Conservation (phyloP, 1,284 basidiomycete species). For the Boletus holoroseus region DNA sequence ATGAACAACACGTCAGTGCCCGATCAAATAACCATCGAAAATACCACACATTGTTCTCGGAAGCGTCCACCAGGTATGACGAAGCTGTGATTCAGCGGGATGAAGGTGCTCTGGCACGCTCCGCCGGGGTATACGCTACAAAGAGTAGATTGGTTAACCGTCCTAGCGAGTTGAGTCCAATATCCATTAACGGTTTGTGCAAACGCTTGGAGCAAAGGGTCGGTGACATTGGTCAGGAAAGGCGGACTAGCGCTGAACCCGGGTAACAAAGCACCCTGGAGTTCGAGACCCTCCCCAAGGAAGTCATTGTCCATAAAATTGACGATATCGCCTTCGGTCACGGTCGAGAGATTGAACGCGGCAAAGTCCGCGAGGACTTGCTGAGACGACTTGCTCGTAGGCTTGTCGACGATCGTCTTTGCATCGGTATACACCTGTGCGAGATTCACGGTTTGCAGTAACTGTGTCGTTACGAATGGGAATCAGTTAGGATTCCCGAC, state of each 20-base stretch:
- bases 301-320: constrained; percentile 77
- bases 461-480: constrained; percentile 35
- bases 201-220: constrained; percentile 70
- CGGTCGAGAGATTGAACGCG: constrained; percentile 42
- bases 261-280: constrained; percentile 57
- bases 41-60: constrained; percentile 57
- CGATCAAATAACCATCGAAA: constrained; percentile 7
- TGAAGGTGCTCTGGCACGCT: constrained; percentile 74
- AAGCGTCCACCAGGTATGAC: constrained; percentile 82
- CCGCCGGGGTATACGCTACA: constrained; percentile 50
- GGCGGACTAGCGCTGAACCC: constrained; percentile 62
- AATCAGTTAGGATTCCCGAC: not conserved
- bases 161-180: constrained; percentile 75
- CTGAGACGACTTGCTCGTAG: constrained; percentile 61
- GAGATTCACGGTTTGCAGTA: constrained; percentile 83
- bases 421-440: constrained; percentile 73
- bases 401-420: constrained; percentile 92
- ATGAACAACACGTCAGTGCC: constrained; percentile 2
- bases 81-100: constrained; percentile 86
- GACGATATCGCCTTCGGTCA: constrained; percentile 57
- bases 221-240: constrained; percentile 68
- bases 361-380: constrained; percentile 69
- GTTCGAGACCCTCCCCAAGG: constrained; percentile 78
- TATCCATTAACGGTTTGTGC: constrained; percentile 74
- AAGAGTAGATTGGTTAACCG: constrained; percentile 65